Percentiles rank a stretch among this genome's conserved stretches.
Evolutionary conservation across 2,329 filamentous ascomycete species (phyloP).

Genomic region (Cadophora gregata): DNA sequence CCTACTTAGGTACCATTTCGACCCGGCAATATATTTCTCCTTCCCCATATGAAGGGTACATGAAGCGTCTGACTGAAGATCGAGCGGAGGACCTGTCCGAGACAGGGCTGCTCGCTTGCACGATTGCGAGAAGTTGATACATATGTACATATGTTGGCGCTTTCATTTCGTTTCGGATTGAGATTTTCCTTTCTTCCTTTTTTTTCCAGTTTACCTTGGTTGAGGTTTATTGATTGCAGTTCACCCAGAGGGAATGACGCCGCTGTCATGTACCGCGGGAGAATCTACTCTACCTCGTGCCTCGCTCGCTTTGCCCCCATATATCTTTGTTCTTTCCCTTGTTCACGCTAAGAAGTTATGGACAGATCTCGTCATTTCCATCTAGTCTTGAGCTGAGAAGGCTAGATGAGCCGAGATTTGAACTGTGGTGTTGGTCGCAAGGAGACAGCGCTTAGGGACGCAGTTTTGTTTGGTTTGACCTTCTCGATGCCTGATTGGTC

Average conservation of each 20-base stretch:
- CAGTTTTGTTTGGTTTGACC: too few species aligned
- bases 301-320: not conserved
- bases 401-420: too few species aligned
- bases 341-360: not conserved
- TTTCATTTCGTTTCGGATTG: not conserved
- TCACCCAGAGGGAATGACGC: too few species aligned
- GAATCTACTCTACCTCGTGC: slow-evolving; percentile 17
- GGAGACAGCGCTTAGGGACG: too few species aligned
- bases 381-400: not conserved
- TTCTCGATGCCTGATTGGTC: not conserved
- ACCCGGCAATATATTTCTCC: slow-evolving; percentile 10
- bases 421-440: too few species aligned
- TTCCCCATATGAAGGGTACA: not conserved
- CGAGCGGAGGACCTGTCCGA: too few species aligned
- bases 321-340: not conserved
- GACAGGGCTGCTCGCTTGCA: too few species aligned
- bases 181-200: not conserved
- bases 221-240: too few species aligned
- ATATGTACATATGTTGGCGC: too few species aligned
- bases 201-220: too few species aligned
- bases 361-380: not conserved
- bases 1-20: too few species aligned
- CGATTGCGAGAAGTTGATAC: too few species aligned
- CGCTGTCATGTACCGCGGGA: slow-evolving; percentile 6
- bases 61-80: not conserved